A percentile compares a stretch with the other conserved stretches of the same genome.
Evolutionary conservation across 306 rosid genomes (phyloP).

Genomic region (Lathyrus tuberosus): DNA sequence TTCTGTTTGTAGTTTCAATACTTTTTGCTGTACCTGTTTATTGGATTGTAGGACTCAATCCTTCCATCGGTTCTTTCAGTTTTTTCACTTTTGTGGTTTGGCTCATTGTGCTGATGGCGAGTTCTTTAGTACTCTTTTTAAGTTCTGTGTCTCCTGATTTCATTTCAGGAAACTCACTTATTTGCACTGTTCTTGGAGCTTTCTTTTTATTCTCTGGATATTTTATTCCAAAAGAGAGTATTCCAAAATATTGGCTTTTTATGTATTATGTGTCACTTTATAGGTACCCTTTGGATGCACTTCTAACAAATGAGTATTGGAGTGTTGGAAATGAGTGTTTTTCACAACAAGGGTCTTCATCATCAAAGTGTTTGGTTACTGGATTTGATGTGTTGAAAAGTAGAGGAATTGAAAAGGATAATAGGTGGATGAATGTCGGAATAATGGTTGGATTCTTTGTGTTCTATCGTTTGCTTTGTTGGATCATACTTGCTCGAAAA

Average conservation of each 20-base stretch:
- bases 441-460: slow-evolving; percentile 78
- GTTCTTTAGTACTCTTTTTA: slow-evolving; percentile 80
- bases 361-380: slow-evolving; percentile 45
- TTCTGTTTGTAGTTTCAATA: slow-evolving; percentile 69
- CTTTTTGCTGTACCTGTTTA: slow-evolving; percentile 76
- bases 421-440: slow-evolving; percentile 74
- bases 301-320: slow-evolving; percentile 87
- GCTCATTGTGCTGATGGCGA: slow-evolving; percentile 89
- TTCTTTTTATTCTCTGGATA: slow-evolving; percentile 92
- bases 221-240: slow-evolving; percentile 85
- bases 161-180: slow-evolving; percentile 86
- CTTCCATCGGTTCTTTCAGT: slow-evolving; percentile 60
- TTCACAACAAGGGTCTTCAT: slow-evolving; percentile 30
- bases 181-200: slow-evolving; percentile 83
- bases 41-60: slow-evolving; percentile 91
- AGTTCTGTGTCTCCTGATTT: slow-evolving; percentile 88
- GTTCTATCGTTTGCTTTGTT: slow-evolving; percentile 78
- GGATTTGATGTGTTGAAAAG: slow-evolving; percentile 78
- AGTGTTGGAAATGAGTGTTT: slow-evolving; percentile 43
- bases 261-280: slow-evolving; percentile 94
- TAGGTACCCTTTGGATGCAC: slow-evolving; percentile 82
- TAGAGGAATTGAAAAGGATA: slow-evolving; percentile 76
- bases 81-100: slow-evolving; percentile 83
- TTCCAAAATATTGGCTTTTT: slow-evolving; percentile 87
- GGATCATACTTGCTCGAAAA: slow-evolving; percentile 71